Percentiles rank a stretch among this genome's conserved stretches.
Evolutionary conservation across 2,329 filamentous ascomycete genomes (phyloP).

Genomic region (Tolypocladium cylindrosporum): DNA sequence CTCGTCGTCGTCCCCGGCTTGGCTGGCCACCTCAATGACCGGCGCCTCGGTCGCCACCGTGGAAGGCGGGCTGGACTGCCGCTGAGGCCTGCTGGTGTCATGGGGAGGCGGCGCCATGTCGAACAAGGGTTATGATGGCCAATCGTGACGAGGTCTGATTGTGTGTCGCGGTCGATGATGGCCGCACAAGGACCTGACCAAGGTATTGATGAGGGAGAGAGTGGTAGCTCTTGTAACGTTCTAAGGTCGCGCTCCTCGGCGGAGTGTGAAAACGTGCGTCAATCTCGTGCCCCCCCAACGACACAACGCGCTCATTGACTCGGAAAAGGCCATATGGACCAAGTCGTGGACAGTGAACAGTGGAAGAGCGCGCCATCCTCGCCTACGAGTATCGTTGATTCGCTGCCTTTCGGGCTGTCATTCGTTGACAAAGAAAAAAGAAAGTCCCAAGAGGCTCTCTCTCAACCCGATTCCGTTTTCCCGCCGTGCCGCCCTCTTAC

Average conservation of each 20-base stretch:
- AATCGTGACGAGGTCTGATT: neutral
- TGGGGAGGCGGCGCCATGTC: neutral
- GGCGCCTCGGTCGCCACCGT: neutral
- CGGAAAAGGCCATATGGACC: neutral
- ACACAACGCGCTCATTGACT: neutral
- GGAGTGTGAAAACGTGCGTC: neutral
- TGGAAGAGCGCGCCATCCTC: neutral
- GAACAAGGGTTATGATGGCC: neutral
- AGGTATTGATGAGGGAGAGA: neutral
- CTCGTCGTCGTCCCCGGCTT: slow-evolving; percentile 1
- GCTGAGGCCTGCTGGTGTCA: neutral
- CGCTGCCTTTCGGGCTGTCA: neutral
- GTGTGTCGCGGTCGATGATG: neutral
- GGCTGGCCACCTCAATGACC: slow-evolving; percentile 1
- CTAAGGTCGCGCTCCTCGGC: too few relatives aligned
- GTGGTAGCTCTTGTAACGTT: neutral
- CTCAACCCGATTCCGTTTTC: neutral
- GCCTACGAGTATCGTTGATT: neutral
- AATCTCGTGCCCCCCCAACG: too few relatives aligned
- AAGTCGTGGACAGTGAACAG: too few relatives aligned
- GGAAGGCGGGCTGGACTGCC: neutral
- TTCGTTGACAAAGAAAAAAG: neutral
- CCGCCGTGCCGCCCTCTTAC: neutral
- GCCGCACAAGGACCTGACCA: too few relatives aligned
- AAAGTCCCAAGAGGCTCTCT: neutral